Conservation (phyloP, 306 rosid species). For the Medicago truncatula region MtrunA17r5.0-ANR NC_053049.1:41592001-41592500, state of each 20-base stretch:
- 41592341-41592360: slow-evolving; percentile 38
- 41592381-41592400: slow-evolving; percentile 49
- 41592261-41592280: neutral
- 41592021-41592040: neutral
- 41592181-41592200: neutral
- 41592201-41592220: neutral
- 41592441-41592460: slow-evolving; percentile 42
- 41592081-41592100: neutral
- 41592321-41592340: slow-evolving; percentile 61
- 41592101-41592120: neutral
- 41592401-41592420: slow-evolving; percentile 26
- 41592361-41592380: slow-evolving; percentile 52
- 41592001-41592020: neutral
- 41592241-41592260: neutral
- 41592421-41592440: slow-evolving; percentile 41
- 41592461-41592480: slow-evolving; percentile 53
- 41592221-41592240: neutral
- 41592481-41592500: slow-evolving; percentile 47
- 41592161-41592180: neutral
- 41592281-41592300: neutral
- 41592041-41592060: neutral
- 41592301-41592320: slow-evolving; percentile 26
- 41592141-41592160: neutral
- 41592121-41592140: neutral
- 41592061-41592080: neutral